phyloP scores from a whole-genome alignment of 1,284 basidiomycete genomes.

The Schizophyllum amplum region DNA sequence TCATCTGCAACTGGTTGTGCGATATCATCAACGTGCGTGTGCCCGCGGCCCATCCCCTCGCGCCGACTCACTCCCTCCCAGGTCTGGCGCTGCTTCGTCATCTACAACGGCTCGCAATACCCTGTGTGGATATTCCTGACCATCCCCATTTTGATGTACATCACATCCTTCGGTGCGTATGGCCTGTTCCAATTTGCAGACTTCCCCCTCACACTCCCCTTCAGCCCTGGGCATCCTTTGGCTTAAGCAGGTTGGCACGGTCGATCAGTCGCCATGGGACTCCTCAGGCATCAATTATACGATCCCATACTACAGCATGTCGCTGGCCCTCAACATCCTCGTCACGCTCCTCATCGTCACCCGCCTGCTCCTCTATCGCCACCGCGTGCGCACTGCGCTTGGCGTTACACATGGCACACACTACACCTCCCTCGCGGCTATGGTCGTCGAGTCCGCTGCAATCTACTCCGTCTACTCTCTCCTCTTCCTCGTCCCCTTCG shows the following conservation, averaged over 20 bases:
- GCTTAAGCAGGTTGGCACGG: conserved; percentile 12
- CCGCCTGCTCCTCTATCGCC: conserved; percentile 13
- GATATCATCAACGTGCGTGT: conserved; percentile 22
- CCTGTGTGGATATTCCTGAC: conserved; percentile 2
- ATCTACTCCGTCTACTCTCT: conserved; percentile 17
- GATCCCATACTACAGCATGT: conserved; percentile 13
- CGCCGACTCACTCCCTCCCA: conserved; percentile 2
- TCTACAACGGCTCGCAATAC: conserved; percentile 13
- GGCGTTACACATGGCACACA: conserved; percentile 11
- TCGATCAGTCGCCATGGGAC: conserved; percentile 9
- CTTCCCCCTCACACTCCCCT: not conserved
- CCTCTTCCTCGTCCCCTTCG: conserved; percentile 16
- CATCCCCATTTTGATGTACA: conserved; percentile 8
- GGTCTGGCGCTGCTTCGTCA: conserved; percentile 22
- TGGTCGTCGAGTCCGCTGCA: conserved; percentile 18
- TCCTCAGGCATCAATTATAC: conserved; percentile 12
- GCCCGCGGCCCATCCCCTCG: not conserved
- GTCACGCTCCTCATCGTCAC: conserved; percentile 13
- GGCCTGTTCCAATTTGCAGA: not conserved
- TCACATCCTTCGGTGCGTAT: conserved; percentile 16
- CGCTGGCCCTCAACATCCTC: conserved; percentile 15
- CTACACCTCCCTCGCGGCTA: conserved; percentile 16
- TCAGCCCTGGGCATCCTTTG: conserved; percentile 12
- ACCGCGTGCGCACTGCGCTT: conserved; percentile 8
- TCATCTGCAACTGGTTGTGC: conserved; percentile 20